phyloP scores from a whole-genome alignment of 2,329 filamentous ascomycete genomes.

The Diaporthe eres region DNA sequence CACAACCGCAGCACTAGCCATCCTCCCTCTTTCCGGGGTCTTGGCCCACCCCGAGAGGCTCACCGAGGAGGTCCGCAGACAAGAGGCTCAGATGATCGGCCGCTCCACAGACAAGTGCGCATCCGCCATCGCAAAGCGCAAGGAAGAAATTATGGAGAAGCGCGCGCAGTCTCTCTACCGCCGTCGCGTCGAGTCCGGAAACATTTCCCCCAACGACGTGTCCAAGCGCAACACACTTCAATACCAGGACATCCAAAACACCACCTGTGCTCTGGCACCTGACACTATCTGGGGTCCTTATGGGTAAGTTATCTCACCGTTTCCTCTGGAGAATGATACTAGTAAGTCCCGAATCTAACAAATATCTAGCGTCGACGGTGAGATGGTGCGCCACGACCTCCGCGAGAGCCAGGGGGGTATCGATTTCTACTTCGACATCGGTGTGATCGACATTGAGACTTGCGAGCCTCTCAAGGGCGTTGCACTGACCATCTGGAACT shows the following conservation, averaged over 20 bases:
- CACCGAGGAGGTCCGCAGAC: slow-evolving; percentile 5
- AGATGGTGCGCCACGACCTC: slow-evolving; percentile 55
- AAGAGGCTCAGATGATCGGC: slow-evolving; percentile 20
- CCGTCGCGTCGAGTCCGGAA: slow-evolving; percentile 18
- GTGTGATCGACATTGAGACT: slow-evolving; percentile 57
- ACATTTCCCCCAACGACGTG: slow-evolving; percentile 16
- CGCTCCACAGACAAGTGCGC: slow-evolving; percentile 28
- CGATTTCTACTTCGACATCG: slow-evolving; percentile 56
- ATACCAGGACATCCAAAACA: slow-evolving; percentile 31
- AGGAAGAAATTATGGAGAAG: slow-evolving; percentile 21
- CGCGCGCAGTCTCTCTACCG: slow-evolving; percentile 26
- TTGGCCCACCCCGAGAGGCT: slow-evolving; percentile 7
- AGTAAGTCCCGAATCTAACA: not conserved
- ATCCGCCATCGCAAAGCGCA: slow-evolving; percentile 21
- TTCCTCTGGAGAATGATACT: not conserved
- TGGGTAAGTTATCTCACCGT: not conserved
- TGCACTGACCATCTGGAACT: slow-evolving; percentile 48
- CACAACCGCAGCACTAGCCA: not conserved
- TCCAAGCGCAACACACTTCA: slow-evolving; percentile 27
- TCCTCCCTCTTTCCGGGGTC: not conserved
- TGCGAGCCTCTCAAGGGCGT: slow-evolving; percentile 55
- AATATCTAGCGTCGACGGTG: slow-evolving; percentile 42
- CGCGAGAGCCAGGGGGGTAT: slow-evolving; percentile 55
- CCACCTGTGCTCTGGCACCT: slow-evolving; percentile 21
- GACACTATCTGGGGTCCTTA: slow-evolving; percentile 30